phyloP scores from a whole-genome alignment of 441 rosid genomes.

The Populus tomentosa region DNA sequence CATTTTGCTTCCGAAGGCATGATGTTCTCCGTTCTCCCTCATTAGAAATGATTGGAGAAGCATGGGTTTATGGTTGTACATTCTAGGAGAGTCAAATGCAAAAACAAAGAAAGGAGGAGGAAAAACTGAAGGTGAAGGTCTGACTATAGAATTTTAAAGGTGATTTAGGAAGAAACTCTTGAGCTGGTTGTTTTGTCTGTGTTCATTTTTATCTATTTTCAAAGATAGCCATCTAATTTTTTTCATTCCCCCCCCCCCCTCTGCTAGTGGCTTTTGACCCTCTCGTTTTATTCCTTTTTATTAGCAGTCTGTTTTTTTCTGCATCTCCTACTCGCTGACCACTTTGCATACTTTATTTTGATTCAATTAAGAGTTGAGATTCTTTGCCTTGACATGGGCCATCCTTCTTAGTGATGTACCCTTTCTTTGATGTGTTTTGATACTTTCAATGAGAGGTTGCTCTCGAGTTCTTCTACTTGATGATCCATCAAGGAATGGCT shows the following conservation, averaged over 20 bases:
- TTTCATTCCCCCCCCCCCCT: neutral
- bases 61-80: conserved; percentile 21
- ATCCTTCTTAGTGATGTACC: too few species aligned
- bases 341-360: too few species aligned
- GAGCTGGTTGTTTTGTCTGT: conserved; percentile 1
- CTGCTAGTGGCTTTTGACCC: neutral
- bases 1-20: conserved; percentile 2
- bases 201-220: conserved; percentile 4
- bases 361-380: too few species aligned
- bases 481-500: too few species aligned
- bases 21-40: conserved; percentile 11
- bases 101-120: neutral
- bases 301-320: too few species aligned
- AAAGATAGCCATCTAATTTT: conserved; percentile 14
- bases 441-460: too few species aligned
- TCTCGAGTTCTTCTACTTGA: too few species aligned
- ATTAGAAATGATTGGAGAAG: conserved; percentile 8
- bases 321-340: neutral
- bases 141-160: conserved; percentile 8
- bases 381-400: too few species aligned
- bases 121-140: conserved; percentile 4
- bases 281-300: neutral
- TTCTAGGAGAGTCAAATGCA: conserved; percentile 12
- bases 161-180: conserved; percentile 1
- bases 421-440: too few species aligned